Evolutionary conservation across 345 rosid genomes (phyloP).

Genomic region (Gynandropsis gynandra): DNA sequence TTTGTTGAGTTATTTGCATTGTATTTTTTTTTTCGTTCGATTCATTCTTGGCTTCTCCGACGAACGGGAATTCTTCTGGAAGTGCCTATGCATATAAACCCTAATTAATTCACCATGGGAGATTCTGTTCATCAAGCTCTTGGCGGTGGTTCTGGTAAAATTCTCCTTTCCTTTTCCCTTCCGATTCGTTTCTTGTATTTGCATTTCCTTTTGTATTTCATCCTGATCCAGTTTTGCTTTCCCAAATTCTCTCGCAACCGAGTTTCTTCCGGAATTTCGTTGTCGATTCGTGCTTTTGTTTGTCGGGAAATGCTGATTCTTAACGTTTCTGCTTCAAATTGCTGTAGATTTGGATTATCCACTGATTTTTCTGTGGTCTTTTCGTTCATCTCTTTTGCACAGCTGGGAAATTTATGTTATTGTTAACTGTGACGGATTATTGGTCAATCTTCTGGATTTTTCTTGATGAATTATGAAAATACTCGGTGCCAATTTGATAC

Average conservation of each 20-base stretch:
- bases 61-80: background rate
- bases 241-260: no score
- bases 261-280: background rate
- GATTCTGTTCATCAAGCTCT: constrained; percentile 66
- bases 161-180: no score
- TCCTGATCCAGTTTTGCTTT: background rate
- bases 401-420: constrained; percentile 3
- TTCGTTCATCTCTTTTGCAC: background rate
- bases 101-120: constrained; percentile 43
- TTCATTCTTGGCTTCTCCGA: no score
- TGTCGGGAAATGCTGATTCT: background rate
- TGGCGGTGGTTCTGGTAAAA: constrained; percentile 67
- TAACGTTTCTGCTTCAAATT: background rate
- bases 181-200: background rate
- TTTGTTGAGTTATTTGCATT: no score
- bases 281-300: background rate
- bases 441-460: no score
- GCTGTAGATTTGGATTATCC: background rate
- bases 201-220: background rate
- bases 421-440: no score
- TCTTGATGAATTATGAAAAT: background rate
- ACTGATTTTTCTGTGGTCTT: background rate
- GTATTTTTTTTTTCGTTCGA: no score
- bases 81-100: constrained; percentile 22
- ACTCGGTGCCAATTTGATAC: background rate